Base-by-base conservation (phyloP, 2,329 filamentous ascomycete species). In the Scedosporium dehoogii region DNA sequence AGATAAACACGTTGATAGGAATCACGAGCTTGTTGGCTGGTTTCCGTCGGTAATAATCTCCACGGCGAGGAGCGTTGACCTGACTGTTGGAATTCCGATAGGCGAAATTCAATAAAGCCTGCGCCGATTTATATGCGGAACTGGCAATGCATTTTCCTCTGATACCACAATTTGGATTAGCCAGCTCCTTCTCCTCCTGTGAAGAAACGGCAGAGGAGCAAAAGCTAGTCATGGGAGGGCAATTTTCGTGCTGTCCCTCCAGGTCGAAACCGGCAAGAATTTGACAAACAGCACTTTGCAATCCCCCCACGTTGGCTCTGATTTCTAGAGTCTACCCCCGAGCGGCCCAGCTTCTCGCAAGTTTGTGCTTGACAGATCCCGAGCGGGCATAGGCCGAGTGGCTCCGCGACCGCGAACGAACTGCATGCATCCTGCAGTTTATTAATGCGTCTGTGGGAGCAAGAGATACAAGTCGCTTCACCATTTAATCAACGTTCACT, bases 1-100 rank as follows among this genome's bases (percentile, higher is more conserved):
- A 16, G 46, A 51, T 55, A 56, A 44, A 46, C 59, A 61, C 59
- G 59, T 61, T 61, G 59, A 23, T 18, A 48, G 46, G 33, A 56
- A 56, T 23, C 18, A 12, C 7, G 23, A 61, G 33, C 29, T 42
- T 61, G 59, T 61, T 61, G 59, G 59, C 48, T 56, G n/a, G 23
- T 25, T 38, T 12, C 4, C 51, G 51, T 29, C 3, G 18, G 51
- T 55, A 23, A 38, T 55, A 27, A 23, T 55, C 18, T 23, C 18
- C 23, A 16, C 51, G 51, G 23, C 18, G 23, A 55, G 18, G 9
- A 55, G 18, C 9, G 6, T 23, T 55, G 5, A 6, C 51, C 23
- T 14, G 18, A 21, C 48, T 21, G 48, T 25, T 53, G 48, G 48
- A 55, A n/a, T n/a, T 55, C 51, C 51, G 51, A 29, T 29, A 55